phyloP scores from a whole-genome alignment of 257 asterid genomes.

The Solanum pennellii region DNA sequence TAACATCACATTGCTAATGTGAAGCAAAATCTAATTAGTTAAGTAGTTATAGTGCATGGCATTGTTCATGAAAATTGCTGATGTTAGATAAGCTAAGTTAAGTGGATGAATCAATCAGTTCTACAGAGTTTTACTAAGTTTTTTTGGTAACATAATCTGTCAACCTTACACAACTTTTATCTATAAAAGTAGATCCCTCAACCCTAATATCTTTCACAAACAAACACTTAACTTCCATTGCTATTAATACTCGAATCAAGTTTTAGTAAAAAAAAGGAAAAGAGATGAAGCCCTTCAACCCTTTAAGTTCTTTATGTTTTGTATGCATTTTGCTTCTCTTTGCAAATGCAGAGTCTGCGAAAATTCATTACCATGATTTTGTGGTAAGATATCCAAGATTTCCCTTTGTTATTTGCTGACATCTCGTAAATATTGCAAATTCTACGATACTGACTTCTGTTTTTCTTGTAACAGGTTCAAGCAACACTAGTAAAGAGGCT shows the following conservation, averaged over 20 bases:
- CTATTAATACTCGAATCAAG: neutral
- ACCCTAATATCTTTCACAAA: constrained; percentile 18
- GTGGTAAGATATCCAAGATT: constrained; percentile 26
- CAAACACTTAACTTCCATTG: neutral
- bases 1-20: neutral
- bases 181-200: constrained; percentile 26
- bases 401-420: neutral
- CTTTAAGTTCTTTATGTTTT: constrained; percentile 9
- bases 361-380: constrained; percentile 51
- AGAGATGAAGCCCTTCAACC: constrained; percentile 10
- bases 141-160: constrained; percentile 27
- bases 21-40: neutral
- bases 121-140: constrained; percentile 22
- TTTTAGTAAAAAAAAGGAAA: neutral
- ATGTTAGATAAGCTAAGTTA: constrained; percentile 5
- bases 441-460: neutral
- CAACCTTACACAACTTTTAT: constrained; percentile 19
- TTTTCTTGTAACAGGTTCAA: constrained; percentile 35
- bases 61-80: constrained; percentile 10
- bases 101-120: constrained; percentile 59
- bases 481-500: constrained; percentile 82
- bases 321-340: constrained; percentile 18
- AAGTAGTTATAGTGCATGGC: constrained; percentile 19
- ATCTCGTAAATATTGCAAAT: neutral
- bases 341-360: constrained; percentile 29